phyloP scores from a whole-genome alignment of 73 alveolate genomes.

The Paramecium tetraurelia region DNA sequence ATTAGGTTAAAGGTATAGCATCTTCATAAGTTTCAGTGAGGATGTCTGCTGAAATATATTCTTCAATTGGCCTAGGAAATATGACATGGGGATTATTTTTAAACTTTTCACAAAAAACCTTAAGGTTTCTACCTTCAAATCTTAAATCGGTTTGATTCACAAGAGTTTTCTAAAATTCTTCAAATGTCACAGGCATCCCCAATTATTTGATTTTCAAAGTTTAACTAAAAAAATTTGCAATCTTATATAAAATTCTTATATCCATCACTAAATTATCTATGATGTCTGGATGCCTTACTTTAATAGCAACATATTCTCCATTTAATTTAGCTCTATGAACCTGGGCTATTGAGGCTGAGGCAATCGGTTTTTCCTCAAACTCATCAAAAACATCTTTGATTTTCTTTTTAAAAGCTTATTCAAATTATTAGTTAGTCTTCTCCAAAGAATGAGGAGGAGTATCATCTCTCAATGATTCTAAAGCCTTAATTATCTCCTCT shows the following conservation, averaged over 20 bases:
- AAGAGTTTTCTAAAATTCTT: conserved; percentile 19
- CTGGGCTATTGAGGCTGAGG: conserved; percentile 26
- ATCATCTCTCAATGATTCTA: conserved; percentile 8
- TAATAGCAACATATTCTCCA: conserved; percentile 25
- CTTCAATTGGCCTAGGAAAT: conserved; percentile 6
- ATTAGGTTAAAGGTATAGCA: conserved; percentile 28
- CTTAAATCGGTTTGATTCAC: conserved; percentile 17
- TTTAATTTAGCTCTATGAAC: conserved; percentile 26
- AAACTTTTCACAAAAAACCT: conserved; percentile 30
- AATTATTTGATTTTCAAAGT: conserved; percentile 19
- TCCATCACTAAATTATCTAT: conserved; percentile 6
- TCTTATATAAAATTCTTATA: conserved; percentile 18
- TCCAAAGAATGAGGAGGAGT: background rate
- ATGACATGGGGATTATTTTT: conserved; percentile 24
- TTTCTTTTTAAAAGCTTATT: background rate
- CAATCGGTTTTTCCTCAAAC: conserved; percentile 10
- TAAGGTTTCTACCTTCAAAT: conserved; percentile 40
- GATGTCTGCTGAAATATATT: background rate
- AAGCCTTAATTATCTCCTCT: background rate
- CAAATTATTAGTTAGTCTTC: background rate
- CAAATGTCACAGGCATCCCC: conserved; percentile 44
- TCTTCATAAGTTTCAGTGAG: conserved; percentile 27
- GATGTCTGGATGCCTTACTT: conserved; percentile 44
- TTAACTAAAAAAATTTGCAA: conserved; percentile 11
- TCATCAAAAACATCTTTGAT: conserved; percentile 24